These are phyloP conservation scores for Pseudonitzschia multiseries DNA, from an alignment of 108 stramenopile genomes.

Conservation along the genomic window DNA sequence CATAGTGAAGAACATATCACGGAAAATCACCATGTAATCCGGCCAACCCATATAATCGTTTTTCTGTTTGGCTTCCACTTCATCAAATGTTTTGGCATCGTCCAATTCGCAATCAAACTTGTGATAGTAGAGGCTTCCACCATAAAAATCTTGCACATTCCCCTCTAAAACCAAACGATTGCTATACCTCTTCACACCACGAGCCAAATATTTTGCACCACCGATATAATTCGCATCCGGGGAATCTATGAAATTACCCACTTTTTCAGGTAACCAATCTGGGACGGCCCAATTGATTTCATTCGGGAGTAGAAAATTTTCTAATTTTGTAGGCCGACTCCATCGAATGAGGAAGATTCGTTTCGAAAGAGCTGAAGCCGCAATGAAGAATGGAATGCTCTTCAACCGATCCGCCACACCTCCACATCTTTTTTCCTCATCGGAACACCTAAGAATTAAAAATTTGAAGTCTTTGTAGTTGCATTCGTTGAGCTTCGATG, in stretches of 20 bases:
- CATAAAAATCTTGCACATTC: conserved; percentile 25
- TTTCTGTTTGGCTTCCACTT: background rate
- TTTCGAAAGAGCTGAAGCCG: conserved; percentile 26
- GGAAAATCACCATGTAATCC: conserved; percentile 30
- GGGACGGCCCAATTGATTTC: conserved; percentile 43
- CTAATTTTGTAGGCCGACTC: conserved; percentile 39
- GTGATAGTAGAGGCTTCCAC: conserved; percentile 19
- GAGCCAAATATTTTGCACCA: background rate
- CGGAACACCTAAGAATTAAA: conserved; percentile 29
- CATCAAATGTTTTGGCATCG: background rate
- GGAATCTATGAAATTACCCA: background rate
- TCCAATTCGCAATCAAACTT: conserved; percentile 2
- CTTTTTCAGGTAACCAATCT: conserved; percentile 28
- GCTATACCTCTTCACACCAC: background rate
- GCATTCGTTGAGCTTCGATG: conserved; percentile 12
- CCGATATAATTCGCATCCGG: background rate
- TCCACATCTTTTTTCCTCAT: conserved; percentile 32
- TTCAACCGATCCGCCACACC: conserved; percentile 57
- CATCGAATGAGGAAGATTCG: conserved; percentile 54
- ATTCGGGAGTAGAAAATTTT: conserved; percentile 51
- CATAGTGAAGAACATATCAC: conserved; percentile 32
- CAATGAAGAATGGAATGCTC: conserved; percentile 39
- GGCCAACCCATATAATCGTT: background rate
- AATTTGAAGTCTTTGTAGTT: conserved; percentile 33
- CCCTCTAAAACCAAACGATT: conserved; percentile 12